Conservation (phyloP, 2,329 filamentous ascomycete genomes). For the Neonectria neomacrospora region DNA sequence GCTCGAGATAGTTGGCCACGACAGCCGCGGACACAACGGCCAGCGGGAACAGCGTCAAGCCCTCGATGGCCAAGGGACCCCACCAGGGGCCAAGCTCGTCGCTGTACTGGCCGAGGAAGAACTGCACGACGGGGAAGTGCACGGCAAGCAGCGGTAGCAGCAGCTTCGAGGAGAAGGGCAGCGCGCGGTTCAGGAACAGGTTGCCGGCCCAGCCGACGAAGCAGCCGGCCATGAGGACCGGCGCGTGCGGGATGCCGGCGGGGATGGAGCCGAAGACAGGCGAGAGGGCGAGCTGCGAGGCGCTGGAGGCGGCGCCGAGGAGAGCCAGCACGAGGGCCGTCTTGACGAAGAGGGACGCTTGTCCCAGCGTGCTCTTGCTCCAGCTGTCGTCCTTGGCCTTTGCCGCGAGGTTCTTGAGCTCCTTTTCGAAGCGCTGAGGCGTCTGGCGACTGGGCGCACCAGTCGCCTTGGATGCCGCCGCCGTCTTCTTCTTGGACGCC, state of each 20-base stretch:
- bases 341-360: conserved; percentile 54
- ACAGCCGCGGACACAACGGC: conserved; percentile 71
- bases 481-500: conserved; percentile 37
- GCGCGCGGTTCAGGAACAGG: conserved; percentile 58
- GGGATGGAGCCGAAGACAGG: conserved; percentile 92
- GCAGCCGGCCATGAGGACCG: conserved; percentile 72
- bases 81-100: conserved; percentile 71
- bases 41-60: conserved; percentile 76
- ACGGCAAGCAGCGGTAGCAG: conserved; percentile 79
- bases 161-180: conserved; percentile 61
- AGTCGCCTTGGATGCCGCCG: conserved; percentile 35
- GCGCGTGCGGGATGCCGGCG: conserved; percentile 75
- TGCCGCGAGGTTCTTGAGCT: conserved; percentile 62
- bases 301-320: conserved; percentile 71
- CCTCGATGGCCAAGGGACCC: conserved; percentile 81
- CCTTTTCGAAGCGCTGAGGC: conserved; percentile 64
- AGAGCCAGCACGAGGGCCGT: conserved; percentile 46
- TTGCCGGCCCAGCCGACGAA: conserved; percentile 80
- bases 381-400: conserved; percentile 52
- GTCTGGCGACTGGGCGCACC: conserved; percentile 52
- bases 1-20: conserved; percentile 73
- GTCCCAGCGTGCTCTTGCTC: conserved; percentile 49
- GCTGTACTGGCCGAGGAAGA: conserved; percentile 75
- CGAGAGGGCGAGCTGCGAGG: conserved; percentile 80
- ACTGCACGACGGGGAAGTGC: conserved; percentile 79